Conservation (phyloP, 805 yeast genomes). For the Ogataea thermomethanolica region DNA sequence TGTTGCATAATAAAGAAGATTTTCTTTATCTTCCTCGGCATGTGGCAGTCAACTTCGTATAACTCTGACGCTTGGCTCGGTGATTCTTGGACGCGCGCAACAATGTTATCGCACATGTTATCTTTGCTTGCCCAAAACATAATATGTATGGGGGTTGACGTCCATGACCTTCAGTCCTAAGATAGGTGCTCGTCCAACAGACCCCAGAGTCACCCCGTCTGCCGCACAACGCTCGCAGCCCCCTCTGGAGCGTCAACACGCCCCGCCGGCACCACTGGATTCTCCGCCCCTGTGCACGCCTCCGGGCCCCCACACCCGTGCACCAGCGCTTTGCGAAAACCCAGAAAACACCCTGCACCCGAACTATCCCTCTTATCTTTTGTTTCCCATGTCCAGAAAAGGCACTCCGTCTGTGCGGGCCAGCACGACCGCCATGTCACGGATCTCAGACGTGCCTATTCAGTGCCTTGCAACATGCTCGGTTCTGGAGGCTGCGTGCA, state of each 20-base stretch:
- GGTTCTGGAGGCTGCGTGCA: constrained; percentile 32
- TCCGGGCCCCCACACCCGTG: too few relatives aligned
- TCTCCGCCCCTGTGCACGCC: too few relatives aligned
- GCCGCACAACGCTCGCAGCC: too few relatives aligned
- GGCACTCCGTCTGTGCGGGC: constrained; percentile 7
- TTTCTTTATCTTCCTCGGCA: constrained; percentile 6
- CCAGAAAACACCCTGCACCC: constrained; percentile 2
- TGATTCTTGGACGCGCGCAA: background rate
- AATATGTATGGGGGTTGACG: too few relatives aligned
- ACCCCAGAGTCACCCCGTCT: too few relatives aligned
- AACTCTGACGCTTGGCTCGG: background rate
- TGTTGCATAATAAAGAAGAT: background rate
- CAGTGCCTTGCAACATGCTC: constrained; percentile 34
- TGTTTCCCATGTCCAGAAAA: constrained; percentile 8
- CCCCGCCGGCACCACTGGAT: too few relatives aligned
- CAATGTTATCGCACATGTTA: background rate
- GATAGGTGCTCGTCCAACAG: too few relatives aligned
- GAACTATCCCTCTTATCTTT: constrained; percentile 1
- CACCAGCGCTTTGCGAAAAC: background rate
- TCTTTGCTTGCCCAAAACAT: background rate
- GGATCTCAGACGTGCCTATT: constrained; percentile 37
- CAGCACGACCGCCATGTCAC: constrained; percentile 14
- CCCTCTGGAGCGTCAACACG: too few relatives aligned
- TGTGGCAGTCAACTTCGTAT: constrained; percentile 1
- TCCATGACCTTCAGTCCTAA: too few relatives aligned